Base-by-base conservation (phyloP, 2,329 filamentous ascomycete genomes). In the Harringtonia aguacate region DNA sequence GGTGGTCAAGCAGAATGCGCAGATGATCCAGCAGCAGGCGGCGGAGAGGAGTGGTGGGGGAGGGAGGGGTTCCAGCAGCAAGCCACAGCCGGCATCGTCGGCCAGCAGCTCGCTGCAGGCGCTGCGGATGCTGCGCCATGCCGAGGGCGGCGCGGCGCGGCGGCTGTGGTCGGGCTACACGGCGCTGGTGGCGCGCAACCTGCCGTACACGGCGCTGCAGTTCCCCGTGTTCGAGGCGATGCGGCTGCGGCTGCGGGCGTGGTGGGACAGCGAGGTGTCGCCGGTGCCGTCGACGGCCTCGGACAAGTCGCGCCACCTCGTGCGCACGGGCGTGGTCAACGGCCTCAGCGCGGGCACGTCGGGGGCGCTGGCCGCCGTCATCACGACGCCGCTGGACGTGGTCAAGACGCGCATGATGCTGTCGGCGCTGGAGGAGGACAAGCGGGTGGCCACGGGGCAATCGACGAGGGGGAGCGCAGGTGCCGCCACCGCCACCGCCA, bases 381-480 rank as follows among this genome's bases (percentile, higher is more conserved):
- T 92, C n/a, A 95, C 88, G 2, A 94, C 88, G 41, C 89, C 89
- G 0, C 78, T 88, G 44, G 89, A 95, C 61, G 86, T 94, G 10
- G 75, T 95, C 21, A 94, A 95, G 68, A 94, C 88, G 50, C 68
- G 86, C 40, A 84, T 94, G 63, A 95, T 94, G 88, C 68, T 95
- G 22, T 70, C 73, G 27, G 24, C 24, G 24, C 10, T 6, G 24
- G 24, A 27, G 10, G 24, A 27, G 24, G 24, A 27, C 24, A 27
- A 27, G 24, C 24, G 24, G 7, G 24, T 27, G 24, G 24, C 24
- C 24, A n/a, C n/a, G n/a, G n/a, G n/a, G n/a, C n/a, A n/a, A n/a
- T n/a, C n/a, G n/a, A n/a, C n/a, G n/a, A n/a, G n/a, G n/a, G n/a
- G n/a, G n/a, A n/a, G n/a, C n/a, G n/a, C n/a, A n/a, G n/a, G n/a